phyloP scores from a whole-genome alignment of 116 monocot genomes.

The Zostera marina region DNA sequence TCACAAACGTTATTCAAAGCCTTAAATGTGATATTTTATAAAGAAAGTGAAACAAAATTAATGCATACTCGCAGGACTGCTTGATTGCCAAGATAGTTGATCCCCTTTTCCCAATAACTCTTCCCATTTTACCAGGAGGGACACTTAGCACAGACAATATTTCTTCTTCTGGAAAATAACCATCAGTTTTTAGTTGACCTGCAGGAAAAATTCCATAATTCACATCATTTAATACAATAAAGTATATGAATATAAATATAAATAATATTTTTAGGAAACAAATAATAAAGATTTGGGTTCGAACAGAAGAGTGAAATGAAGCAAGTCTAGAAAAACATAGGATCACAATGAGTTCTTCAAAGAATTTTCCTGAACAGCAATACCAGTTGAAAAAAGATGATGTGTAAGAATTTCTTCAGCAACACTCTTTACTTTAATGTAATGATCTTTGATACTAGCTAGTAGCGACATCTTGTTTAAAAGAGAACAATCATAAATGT shows the following conservation, averaged over 20 bases:
- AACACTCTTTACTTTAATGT: no score
- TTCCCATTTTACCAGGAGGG: slow-evolving; percentile 89
- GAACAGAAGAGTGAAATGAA: no score
- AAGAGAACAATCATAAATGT: no score
- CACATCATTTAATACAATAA: neutral
- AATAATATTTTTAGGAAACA: neutral
- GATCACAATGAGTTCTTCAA: no score
- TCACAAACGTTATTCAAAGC: neutral
- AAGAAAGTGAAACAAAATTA: neutral
- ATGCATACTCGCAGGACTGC: slow-evolving; percentile 66
- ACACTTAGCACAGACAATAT: slow-evolving; percentile 76
- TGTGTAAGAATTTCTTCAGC: no score
- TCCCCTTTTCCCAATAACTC: slow-evolving; percentile 80
- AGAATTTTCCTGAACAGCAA: no score
- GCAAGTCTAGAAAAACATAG: no score
- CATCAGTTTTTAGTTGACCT: slow-evolving; percentile 48
- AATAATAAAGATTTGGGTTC: no score
- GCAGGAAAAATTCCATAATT: slow-evolving; percentile 4
- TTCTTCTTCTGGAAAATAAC: slow-evolving; percentile 38
- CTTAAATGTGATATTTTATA: neutral
- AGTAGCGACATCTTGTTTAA: no score
- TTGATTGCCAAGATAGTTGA: slow-evolving; percentile 50
- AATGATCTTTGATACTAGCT: no score
- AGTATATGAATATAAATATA: neutral
- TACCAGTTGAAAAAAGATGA: no score